Conservation (phyloP, 768 basidiomycete genomes). For the Mycena galericulata region DNA sequence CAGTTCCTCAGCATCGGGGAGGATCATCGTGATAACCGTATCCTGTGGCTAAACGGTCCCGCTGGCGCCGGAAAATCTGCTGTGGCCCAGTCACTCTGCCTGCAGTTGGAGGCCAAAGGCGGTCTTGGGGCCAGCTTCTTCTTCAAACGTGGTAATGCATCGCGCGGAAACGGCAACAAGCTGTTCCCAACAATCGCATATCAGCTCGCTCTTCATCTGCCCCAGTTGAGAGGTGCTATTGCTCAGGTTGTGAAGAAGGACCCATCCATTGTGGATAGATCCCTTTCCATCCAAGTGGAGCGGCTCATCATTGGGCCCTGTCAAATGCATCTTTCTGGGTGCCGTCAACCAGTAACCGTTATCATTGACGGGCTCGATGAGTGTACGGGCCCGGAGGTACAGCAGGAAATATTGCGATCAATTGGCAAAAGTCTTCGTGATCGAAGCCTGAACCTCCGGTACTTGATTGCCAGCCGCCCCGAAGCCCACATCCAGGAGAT, state of each 20-base stretch:
- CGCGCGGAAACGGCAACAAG: too few species aligned
- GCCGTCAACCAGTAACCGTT: constrained; percentile 2
- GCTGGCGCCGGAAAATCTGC: constrained; percentile 13
- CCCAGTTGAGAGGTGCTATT: constrained; percentile 6
- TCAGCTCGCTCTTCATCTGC: constrained; percentile 10
- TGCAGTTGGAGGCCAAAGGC: constrained; percentile 2
- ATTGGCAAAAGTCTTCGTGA: neutral
- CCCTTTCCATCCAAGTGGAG: constrained; percentile 9
- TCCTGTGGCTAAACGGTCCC: constrained; percentile 13
- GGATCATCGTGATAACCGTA: constrained; percentile 3
- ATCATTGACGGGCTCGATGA: too few species aligned
- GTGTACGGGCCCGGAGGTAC: neutral
- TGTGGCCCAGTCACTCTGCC: constrained; percentile 12
- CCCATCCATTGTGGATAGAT: constrained; percentile 12
- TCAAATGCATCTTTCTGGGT: constrained; percentile 9
- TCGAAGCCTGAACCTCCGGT: constrained; percentile 2
- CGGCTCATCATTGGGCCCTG: constrained; percentile 6
- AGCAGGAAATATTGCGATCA: constrained; percentile 11
- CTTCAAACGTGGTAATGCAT: too few species aligned
- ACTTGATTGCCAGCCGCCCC: constrained; percentile 9
- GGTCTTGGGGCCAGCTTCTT: too few species aligned
- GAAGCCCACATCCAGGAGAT: constrained; percentile 8
- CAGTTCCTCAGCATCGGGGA: neutral
- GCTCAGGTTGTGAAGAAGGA: constrained; percentile 12
- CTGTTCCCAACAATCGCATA: too few species aligned